A percentile compares a stretch with the other conserved stretches of the same genome.
These are phyloP conservation scores for Neofusicoccum laricinum DNA, from an alignment of 2,329 filamentous ascomycete species.

Conservation along the genomic window DNA sequence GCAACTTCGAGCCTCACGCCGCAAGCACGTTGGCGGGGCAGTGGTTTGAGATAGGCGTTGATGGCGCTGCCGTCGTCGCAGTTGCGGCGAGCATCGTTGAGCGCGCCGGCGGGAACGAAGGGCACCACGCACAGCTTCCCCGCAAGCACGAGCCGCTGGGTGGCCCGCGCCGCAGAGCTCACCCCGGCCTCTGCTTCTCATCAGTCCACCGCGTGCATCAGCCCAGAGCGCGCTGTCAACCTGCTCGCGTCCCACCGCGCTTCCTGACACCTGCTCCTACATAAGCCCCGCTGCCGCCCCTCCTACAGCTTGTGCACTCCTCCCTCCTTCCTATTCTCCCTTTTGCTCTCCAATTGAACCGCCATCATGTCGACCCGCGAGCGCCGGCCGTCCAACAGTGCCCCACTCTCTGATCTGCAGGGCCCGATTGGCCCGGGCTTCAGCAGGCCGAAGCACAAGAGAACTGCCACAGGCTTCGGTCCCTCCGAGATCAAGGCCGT, in stretches of 20 bases:
- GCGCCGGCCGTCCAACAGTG: slow-evolving; percentile 76
- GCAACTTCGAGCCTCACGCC: background rate
- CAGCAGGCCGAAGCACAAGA: slow-evolving; percentile 91
- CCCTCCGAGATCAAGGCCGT: slow-evolving; percentile 88
- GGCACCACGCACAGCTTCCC: slow-evolving; percentile 8
- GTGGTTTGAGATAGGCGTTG: slow-evolving; percentile 2
- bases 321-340: background rate
- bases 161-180: slow-evolving; percentile 6
- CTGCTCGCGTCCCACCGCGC: slow-evolving; percentile 12
- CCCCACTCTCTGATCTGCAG: slow-evolving; percentile 81
- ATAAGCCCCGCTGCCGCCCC: background rate
- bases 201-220: slow-evolving; percentile 12
- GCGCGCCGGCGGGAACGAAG: background rate
- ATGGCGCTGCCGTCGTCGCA: background rate
- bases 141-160: background rate
- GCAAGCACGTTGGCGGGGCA: background rate
- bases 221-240: slow-evolving; percentile 2
- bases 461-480: slow-evolving; percentile 93
- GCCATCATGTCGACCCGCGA: slow-evolving; percentile 55
- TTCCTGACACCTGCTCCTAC: background rate
- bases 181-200: slow-evolving; percentile 1
- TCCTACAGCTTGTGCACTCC: background rate
- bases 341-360: slow-evolving; percentile 9
- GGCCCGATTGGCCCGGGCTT: slow-evolving; percentile 84
- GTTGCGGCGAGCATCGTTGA: background rate